A percentile compares a stretch with the other conserved stretches of the same genome.
Conservation (phyloP, 805 yeast genomes). For the Suhomyces emberorum region DNA sequence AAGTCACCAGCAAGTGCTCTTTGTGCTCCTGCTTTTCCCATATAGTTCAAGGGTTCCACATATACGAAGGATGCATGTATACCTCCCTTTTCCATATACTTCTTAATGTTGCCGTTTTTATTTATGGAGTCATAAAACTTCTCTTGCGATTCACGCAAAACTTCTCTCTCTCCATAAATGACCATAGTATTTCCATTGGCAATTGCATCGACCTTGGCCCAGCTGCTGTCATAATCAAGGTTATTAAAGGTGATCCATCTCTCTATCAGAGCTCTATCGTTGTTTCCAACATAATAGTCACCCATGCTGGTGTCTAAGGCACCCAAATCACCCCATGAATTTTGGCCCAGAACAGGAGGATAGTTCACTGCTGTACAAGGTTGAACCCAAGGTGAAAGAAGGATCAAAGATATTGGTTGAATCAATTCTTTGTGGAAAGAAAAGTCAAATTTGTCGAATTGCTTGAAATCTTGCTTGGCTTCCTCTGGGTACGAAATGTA, state of each 20-base stretch:
- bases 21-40: slow-evolving; percentile 17
- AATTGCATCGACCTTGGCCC: slow-evolving; percentile 26
- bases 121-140: slow-evolving; percentile 19
- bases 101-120: slow-evolving; percentile 16
- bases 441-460: slow-evolving; percentile 16
- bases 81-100: slow-evolving; percentile 29
- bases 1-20: slow-evolving; percentile 26
- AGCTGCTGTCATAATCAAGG: slow-evolving; percentile 21
- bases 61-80: slow-evolving; percentile 33
- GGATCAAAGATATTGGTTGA: slow-evolving; percentile 27
- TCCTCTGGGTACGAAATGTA: slow-evolving; percentile 31
- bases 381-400: slow-evolving; percentile 37
- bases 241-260: slow-evolving; percentile 22
- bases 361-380: slow-evolving; percentile 21
- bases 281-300: slow-evolving; percentile 27
- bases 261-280: slow-evolving; percentile 11
- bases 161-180: slow-evolving; percentile 33
- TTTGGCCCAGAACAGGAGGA: slow-evolving; percentile 21
- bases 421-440: slow-evolving; percentile 16
- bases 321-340: slow-evolving; percentile 32
- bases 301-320: slow-evolving; percentile 27
- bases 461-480: slow-evolving; percentile 19
- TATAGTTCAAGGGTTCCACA: slow-evolving; percentile 32
- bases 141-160: slow-evolving; percentile 29
- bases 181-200: slow-evolving; percentile 19